A percentile compares a stretch with the other conserved stretches of the same genome.
Evolutionary conservation across 495 filamentous ascomycete genomes (phyloP).

Genomic region (Penicillium diatomitis): DNA sequence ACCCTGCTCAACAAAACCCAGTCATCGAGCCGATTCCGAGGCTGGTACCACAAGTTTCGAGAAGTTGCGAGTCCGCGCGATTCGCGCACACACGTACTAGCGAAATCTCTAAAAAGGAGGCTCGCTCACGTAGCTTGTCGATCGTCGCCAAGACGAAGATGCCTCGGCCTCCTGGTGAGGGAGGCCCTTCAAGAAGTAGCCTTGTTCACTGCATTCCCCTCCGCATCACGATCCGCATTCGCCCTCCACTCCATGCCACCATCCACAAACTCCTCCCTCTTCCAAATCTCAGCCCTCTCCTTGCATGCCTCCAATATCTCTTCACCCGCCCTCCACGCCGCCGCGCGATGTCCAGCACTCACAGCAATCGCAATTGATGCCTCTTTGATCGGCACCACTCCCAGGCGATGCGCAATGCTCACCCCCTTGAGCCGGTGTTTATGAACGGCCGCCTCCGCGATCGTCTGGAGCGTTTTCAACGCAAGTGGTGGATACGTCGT

Average conservation of each 20-base stretch:
- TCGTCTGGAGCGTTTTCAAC: constrained; percentile 62
- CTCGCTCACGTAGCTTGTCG: too few species aligned
- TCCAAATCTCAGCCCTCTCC: constrained; percentile 86
- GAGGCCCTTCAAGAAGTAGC: neutral
- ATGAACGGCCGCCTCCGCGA: constrained; percentile 48
- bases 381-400: constrained; percentile 75
- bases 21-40: too few species aligned
- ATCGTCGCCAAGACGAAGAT: too few species aligned
- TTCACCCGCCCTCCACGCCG: constrained; percentile 83
- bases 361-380: constrained; percentile 91
- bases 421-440: constrained; percentile 60
- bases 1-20: constrained; percentile 17
- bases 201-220: constrained; percentile 20
- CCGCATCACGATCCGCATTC: constrained; percentile 67
- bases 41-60: too few species aligned
- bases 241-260: constrained; percentile 80
- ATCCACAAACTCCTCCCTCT: constrained; percentile 82
- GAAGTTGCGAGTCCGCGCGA: too few species aligned
- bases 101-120: too few species aligned
- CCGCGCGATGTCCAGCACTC: constrained; percentile 73
- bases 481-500: constrained; percentile 71
- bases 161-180: too few species aligned
- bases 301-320: constrained; percentile 85
- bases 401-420: constrained; percentile 78
- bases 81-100: too few species aligned